phyloP scores from a whole-genome alignment of 2,329 filamentous ascomycete species.

The Sporothrix globosa region DNA sequence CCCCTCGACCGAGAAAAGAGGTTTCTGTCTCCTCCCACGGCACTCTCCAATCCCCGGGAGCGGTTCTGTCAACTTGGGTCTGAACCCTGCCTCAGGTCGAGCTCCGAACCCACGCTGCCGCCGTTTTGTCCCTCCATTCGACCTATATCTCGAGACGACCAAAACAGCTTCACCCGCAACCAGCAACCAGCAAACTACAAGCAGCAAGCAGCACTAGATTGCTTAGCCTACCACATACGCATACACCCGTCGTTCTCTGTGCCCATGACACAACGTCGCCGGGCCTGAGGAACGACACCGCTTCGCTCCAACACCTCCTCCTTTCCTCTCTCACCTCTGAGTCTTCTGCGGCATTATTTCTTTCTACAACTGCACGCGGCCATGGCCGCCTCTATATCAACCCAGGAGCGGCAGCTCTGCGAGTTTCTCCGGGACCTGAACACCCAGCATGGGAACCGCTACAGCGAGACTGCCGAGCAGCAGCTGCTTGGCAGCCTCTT shows the following conservation, averaged over 20 bases:
- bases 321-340: not conserved
- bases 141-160: not conserved
- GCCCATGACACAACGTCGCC: conserved; percentile 22
- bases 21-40: not conserved
- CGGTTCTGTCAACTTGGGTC: not conserved
- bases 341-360: not conserved
- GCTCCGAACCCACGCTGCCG: not conserved
- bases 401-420: conserved; percentile 80
- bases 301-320: conserved; percentile 16
- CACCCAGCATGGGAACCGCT: conserved; percentile 72
- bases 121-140: not conserved
- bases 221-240: not conserved
- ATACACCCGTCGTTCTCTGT: not conserved
- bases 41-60: not conserved
- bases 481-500: conserved; percentile 81
- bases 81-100: not conserved
- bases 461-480: conserved; percentile 68
- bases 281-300: conserved; percentile 28
- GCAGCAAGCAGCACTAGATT: not conserved
- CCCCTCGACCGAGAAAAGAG: not conserved
- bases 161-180: conserved; percentile 4
- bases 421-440: conserved; percentile 80
- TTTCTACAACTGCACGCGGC: not conserved
- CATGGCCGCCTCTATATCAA: conserved; percentile 51
- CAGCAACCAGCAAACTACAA: not conserved